Percentiles rank a stretch among this genome's conserved stretches.
Evolutionary conservation across 176 grass and related monocot genomes (phyloP).

Genomic region (Oropetium thomaeum): DNA sequence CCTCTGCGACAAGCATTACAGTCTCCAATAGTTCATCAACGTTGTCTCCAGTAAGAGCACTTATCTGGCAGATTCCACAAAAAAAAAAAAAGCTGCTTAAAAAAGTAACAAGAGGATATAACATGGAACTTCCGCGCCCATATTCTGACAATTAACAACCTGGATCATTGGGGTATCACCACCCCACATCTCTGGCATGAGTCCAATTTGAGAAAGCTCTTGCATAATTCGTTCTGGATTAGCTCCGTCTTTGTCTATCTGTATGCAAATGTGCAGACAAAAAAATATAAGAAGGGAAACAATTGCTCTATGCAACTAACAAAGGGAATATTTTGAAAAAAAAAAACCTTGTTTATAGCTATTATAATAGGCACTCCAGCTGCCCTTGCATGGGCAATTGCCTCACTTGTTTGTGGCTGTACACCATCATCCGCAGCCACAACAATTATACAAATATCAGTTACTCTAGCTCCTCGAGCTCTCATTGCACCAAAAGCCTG

Average conservation of each 20-base stretch:
- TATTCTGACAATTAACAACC: slow-evolving; percentile 49
- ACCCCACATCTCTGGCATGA: slow-evolving; percentile 96
- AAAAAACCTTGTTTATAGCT: slow-evolving; percentile 81
- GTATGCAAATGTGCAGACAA: slow-evolving; percentile 24
- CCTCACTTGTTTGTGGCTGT: slow-evolving; percentile 87
- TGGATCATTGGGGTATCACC: slow-evolving; percentile 89
- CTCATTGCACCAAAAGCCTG: slow-evolving; percentile 99
- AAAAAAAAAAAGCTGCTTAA: slow-evolving; percentile 42
- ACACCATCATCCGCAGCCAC: slow-evolving; percentile 97
- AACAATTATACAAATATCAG: slow-evolving; percentile 90
- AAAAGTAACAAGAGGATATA: slow-evolving; percentile 32
- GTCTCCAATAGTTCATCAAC: slow-evolving; percentile 92
- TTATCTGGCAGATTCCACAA: slow-evolving; percentile 61
- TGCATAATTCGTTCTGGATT: slow-evolving; percentile 89
- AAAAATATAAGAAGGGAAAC: slow-evolving; percentile 11
- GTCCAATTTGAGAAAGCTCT: slow-evolving; percentile 82
- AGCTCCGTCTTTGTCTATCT: slow-evolving; percentile 93
- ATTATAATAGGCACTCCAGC: slow-evolving; percentile 92
- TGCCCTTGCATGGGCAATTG: slow-evolving; percentile 96
- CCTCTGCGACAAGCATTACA: slow-evolving; percentile 96
- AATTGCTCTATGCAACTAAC: background rate
- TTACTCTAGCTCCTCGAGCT: slow-evolving; percentile 87
- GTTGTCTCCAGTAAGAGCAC: slow-evolving; percentile 93
- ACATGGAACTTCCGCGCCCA: slow-evolving; percentile 19
- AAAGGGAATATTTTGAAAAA: slow-evolving; percentile 33